Conservation (phyloP, 2,329 filamentous ascomycete species). For the Didymella pinodella region DNA sequence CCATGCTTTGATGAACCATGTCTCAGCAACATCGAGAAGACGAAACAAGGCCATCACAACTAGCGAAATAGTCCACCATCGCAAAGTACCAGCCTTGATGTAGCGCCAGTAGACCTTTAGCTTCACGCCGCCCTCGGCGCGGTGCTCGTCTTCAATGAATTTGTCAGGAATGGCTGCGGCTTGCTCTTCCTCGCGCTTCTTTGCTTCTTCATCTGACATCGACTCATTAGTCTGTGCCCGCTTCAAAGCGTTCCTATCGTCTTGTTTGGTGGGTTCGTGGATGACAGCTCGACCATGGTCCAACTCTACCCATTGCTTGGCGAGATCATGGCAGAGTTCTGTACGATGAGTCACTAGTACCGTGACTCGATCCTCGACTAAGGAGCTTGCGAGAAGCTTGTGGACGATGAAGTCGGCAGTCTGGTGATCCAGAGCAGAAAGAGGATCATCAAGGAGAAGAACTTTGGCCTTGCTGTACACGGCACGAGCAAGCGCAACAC, state of each 20-base stretch:
- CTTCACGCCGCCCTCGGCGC: slow-evolving; percentile 78
- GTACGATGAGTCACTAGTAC: slow-evolving; percentile 71
- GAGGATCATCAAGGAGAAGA: slow-evolving; percentile 65
- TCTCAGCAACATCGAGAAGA: slow-evolving; percentile 69
- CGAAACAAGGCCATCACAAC: slow-evolving; percentile 70
- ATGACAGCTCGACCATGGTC: slow-evolving; percentile 63
- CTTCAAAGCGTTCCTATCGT: slow-evolving; percentile 55
- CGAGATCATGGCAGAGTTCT: slow-evolving; percentile 75
- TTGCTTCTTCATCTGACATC: slow-evolving; percentile 47
- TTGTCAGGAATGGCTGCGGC: slow-evolving; percentile 70
- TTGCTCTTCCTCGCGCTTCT: slow-evolving; percentile 48
- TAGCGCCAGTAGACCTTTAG: slow-evolving; percentile 83
- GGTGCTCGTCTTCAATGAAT: slow-evolving; percentile 80
- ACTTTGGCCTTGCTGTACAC: slow-evolving; percentile 65
- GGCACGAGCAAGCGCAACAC: slow-evolving; percentile 67
- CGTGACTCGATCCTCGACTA: slow-evolving; percentile 62
- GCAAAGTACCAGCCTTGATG: slow-evolving; percentile 78
- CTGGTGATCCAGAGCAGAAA: slow-evolving; percentile 69
- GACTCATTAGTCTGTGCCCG: slow-evolving; percentile 49
- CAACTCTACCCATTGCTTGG: slow-evolving; percentile 77
- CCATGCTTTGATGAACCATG: slow-evolving; percentile 88
- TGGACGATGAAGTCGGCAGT: slow-evolving; percentile 69
- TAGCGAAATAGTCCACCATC: slow-evolving; percentile 75
- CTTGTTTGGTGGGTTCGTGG: slow-evolving; percentile 53
- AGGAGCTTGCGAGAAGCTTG: slow-evolving; percentile 63